Percentiles rank a stretch among this genome's conserved stretches.
phyloP scores from a whole-genome alignment of 805 yeast species.

The Cyberlindnera japonica region DNA sequence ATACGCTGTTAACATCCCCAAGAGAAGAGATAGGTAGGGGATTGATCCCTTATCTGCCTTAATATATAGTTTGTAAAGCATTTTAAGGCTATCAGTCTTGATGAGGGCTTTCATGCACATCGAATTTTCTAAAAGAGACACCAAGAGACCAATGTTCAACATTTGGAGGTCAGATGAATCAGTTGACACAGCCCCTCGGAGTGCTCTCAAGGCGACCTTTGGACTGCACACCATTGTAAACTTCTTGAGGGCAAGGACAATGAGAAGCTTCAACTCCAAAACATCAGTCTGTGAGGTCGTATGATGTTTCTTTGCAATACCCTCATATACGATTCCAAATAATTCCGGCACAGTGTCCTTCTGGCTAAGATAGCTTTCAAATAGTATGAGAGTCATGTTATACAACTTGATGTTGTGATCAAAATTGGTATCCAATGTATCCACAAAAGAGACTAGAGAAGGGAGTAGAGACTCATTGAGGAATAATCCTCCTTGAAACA shows the following conservation, averaged over 20 bases:
- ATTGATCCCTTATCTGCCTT: conserved; percentile 4
- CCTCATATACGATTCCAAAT: conserved; percentile 1
- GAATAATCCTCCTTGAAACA: conserved; percentile 12
- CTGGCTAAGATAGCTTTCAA: conserved; percentile 12
- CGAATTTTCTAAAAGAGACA: conserved; percentile 19
- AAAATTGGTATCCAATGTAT: background rate
- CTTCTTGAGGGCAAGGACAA: conserved; percentile 17
- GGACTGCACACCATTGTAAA: conserved; percentile 2
- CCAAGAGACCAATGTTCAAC: conserved; percentile 22
- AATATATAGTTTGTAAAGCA: conserved; percentile 12
- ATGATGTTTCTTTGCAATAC: background rate
- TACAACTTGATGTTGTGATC: conserved; percentile 6
- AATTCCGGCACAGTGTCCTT: background rate
- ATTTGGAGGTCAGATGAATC: conserved; percentile 15
- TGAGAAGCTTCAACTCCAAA: conserved; percentile 16
- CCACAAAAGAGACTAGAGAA: background rate
- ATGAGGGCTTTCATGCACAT: conserved; percentile 2
- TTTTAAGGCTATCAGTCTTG: background rate
- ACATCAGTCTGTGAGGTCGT: conserved; percentile 1
- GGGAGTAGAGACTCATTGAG: conserved; percentile 2
- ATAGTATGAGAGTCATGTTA: conserved; percentile 15
- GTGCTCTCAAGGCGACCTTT: background rate
- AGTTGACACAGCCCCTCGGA: background rate
- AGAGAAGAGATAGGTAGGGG: conserved; percentile 19
- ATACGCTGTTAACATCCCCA: conserved; percentile 17